Evolutionary conservation across 495 filamentous ascomycete genomes (phyloP).

Genomic region (Delitschia confertaspora): DNA sequence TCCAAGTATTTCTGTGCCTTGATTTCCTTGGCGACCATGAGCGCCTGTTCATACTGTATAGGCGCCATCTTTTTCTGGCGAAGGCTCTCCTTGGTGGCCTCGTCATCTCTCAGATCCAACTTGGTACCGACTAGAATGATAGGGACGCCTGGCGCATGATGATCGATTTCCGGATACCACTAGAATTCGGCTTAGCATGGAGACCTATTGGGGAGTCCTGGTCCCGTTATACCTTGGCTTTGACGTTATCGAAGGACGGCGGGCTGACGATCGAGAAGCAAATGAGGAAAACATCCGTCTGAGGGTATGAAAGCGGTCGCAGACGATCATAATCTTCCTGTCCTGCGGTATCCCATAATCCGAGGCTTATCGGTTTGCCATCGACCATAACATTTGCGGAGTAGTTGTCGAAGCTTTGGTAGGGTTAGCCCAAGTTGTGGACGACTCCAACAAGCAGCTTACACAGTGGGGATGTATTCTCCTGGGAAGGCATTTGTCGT

Average conservation of each 20-base stretch:
- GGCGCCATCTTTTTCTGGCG: conserved; percentile 83
- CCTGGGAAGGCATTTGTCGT: conserved; percentile 98
- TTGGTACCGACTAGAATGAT: conserved; percentile 98
- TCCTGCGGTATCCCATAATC: conserved; percentile 97
- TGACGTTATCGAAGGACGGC: conserved; percentile 95
- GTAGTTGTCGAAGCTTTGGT: conserved; percentile 92
- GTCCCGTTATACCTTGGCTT: conserved; percentile 64
- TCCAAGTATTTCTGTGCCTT: conserved; percentile 90
- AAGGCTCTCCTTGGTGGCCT: conserved; percentile 65
- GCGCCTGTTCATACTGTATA: conserved; percentile 79
- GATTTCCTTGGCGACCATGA: conserved; percentile 83
- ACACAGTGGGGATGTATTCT: conserved; percentile 99
- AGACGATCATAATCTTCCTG: conserved; percentile 98
- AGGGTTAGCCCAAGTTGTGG: conserved; percentile 11
- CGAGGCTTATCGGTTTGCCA: conserved; percentile 90
- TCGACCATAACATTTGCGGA: conserved; percentile 98
- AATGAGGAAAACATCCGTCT: conserved; percentile 96
- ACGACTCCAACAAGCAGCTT: conserved; percentile 37
- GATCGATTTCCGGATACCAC: conserved; percentile 96
- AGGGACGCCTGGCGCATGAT: conserved; percentile 89
- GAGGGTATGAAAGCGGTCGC: conserved; percentile 90
- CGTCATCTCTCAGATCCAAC: conserved; percentile 88
- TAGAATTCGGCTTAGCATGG: conserved; percentile 32
- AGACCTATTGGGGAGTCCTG: neutral
- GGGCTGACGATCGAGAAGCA: conserved; percentile 98